Base-by-base conservation (phyloP, 1,284 basidiomycete species). In the Earliella scabrosa region DNA sequence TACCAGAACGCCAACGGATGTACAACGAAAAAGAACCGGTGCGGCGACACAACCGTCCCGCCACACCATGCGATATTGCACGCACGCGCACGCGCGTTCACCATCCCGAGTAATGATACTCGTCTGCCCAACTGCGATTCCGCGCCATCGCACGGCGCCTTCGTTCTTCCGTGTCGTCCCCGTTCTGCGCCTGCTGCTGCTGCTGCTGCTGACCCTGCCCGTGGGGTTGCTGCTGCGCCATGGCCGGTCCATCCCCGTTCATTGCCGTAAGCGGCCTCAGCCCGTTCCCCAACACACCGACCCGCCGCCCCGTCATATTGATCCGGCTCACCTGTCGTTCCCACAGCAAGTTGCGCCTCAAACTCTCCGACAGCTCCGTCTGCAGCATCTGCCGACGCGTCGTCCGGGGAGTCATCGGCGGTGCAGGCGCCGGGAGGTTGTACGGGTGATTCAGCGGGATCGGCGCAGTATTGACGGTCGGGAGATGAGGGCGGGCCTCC, bases 341-440 rank as follows among this genome's bases (percentile, higher is more conserved):
- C 93, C 93, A 95, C 5, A 96, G 73, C 62, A 97, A 68, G 65
- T 95, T 92, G 46, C 89, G 78, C 20, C 94, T 79, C 57, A 97
- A 73, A 59, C 87, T 90, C 74, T 96, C 94, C 44, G 90, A 90
- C 68, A 97, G 77, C 73, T 97, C 94, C 21, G 87, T 88, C 54
- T 86, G 80, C 47, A 96, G 78, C 92, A 96, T 95, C 65, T 86
- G 82, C 45, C 90, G 80, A 4, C 93, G 82, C 16, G 92, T 95
- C 34, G 94, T 93, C 27, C 90, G 83, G 1, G 94, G 94, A 1
- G 93, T 92, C 63, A 89, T 88, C 0, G 93, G 90, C 26, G 82
- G 76, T 0, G 85, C 81, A 18, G 87, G 81, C 1, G 78, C 75
- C 0, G 90, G 89, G 24, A 92, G 78, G 63, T 88, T 90, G 72